Conservation (phyloP, 768 basidiomycete species). For the Lactifluus echinatus region DNA sequence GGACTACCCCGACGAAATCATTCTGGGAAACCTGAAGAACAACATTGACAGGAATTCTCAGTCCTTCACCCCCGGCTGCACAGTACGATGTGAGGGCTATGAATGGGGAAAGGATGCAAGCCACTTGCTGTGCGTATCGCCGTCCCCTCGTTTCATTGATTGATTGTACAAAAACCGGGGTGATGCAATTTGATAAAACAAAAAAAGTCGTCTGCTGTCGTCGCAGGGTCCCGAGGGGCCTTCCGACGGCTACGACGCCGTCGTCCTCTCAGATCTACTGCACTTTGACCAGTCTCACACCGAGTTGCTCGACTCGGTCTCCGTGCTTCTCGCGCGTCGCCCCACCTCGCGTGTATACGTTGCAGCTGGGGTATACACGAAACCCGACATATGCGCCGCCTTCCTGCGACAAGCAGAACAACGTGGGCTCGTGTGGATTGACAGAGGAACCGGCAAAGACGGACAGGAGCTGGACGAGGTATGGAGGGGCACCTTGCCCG, state of each 20-base stretch:
- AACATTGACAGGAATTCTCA: slow-evolving; percentile 47
- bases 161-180: too few species aligned
- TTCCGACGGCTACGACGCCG: slow-evolving; percentile 38
- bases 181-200: too few species aligned
- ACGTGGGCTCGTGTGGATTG: slow-evolving; percentile 35
- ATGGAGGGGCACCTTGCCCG: slow-evolving; percentile 24
- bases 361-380: slow-evolving; percentile 59
- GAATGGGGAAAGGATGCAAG: slow-evolving; percentile 53
- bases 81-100: slow-evolving; percentile 41
- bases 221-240: not conserved
- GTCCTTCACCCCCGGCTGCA: slow-evolving; percentile 32
- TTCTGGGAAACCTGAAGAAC: slow-evolving; percentile 43
- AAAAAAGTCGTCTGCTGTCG: not conserved
- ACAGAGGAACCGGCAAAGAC: slow-evolving; percentile 30
- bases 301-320: slow-evolving; percentile 43
- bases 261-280: slow-evolving; percentile 65
- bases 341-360: slow-evolving; percentile 42
- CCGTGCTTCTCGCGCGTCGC: slow-evolving; percentile 37
- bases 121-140: slow-evolving; percentile 38
- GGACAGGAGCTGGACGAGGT: slow-evolving; percentile 21
- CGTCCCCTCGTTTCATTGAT: slow-evolving; percentile 15
- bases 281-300: slow-evolving; percentile 59
- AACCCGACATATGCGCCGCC: slow-evolving; percentile 38
- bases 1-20: slow-evolving; percentile 59
- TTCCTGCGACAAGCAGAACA: slow-evolving; percentile 38